Evolutionary conservation across 2,329 filamentous ascomycete species (phyloP).

Genomic region (Pseudogymnoascus sp.): DNA sequence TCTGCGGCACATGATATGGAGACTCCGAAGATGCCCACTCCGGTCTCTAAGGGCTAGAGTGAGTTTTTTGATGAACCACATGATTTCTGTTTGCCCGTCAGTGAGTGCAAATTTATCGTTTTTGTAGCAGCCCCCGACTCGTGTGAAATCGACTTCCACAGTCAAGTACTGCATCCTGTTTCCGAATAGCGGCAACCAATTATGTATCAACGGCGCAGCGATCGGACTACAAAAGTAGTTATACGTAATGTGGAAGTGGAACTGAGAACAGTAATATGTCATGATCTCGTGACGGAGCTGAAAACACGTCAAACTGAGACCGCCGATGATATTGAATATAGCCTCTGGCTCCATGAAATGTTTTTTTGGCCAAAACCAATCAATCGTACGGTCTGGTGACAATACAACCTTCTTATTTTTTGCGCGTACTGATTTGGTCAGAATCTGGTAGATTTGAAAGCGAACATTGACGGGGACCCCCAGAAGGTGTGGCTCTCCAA

Average conservation of each 20-base stretch:
- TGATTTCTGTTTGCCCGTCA: neutral
- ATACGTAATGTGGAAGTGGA: slow-evolving; percentile 27
- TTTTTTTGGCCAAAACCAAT: neutral
- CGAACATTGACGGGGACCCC: neutral
- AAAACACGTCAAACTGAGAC: neutral
- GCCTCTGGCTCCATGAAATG: neutral
- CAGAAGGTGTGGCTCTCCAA: neutral
- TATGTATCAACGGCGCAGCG: slow-evolving; percentile 23
- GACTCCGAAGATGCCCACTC: neutral
- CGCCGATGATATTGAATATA: neutral
- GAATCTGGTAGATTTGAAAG: neutral
- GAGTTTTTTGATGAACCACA: neutral
- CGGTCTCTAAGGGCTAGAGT: neutral
- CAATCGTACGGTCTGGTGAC: neutral
- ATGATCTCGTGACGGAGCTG: slow-evolving; percentile 24
- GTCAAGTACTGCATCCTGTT: slow-evolving; percentile 24
- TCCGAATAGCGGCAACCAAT: slow-evolving; percentile 22
- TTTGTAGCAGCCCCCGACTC: slow-evolving; percentile 16
- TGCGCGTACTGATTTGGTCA: neutral
- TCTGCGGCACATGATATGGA: neutral
- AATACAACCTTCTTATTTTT: neutral
- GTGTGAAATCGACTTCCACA: slow-evolving; percentile 27
- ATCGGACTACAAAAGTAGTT: slow-evolving; percentile 20
- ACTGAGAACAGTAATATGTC: slow-evolving; percentile 27
- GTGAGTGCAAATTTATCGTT: neutral